These are phyloP conservation scores for Saccharomycopsis amapae DNA, from an alignment of 805 yeast genomes.

Conservation along the genomic window DNA sequence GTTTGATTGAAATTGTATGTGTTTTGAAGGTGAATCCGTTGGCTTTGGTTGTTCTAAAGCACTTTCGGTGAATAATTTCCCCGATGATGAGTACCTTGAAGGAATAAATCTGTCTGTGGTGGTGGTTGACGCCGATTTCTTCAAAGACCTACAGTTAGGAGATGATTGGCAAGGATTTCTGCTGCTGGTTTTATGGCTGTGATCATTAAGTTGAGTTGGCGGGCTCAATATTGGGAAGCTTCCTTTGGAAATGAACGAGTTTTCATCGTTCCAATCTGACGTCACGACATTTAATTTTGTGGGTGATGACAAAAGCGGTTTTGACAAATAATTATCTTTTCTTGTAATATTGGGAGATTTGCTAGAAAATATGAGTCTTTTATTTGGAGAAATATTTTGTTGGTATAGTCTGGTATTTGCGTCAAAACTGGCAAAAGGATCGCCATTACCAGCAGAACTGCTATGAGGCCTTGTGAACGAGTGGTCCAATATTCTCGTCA, in stretches of 20 bases:
- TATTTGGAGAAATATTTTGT: no score
- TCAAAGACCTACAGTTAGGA: slow-evolving; percentile 25
- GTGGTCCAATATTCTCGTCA: no score
- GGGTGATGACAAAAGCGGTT: slow-evolving; percentile 30
- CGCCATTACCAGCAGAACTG: no score
- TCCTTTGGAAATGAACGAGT: slow-evolving; percentile 15
- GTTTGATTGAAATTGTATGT: slow-evolving; percentile 36
- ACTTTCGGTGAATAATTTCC: slow-evolving; percentile 35
- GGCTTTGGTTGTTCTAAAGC: slow-evolving; percentile 32
- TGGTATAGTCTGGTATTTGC: no score
- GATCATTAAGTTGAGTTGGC: no score
- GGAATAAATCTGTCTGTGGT: slow-evolving; percentile 56
- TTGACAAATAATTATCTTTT: slow-evolving; percentile 11
- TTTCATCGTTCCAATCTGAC: slow-evolving; percentile 30
- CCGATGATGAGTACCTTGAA: slow-evolving; percentile 42
- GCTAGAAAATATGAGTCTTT: slow-evolving; percentile 2
- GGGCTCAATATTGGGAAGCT: no score
- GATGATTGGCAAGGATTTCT: slow-evolving; percentile 20
- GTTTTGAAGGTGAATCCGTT: slow-evolving; percentile 40
- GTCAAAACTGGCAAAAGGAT: no score
- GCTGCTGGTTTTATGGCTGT: slow-evolving; percentile 24
- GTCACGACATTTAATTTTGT: slow-evolving; percentile 40
- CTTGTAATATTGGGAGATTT: slow-evolving; percentile 10
- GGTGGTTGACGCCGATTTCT: slow-evolving; percentile 23
- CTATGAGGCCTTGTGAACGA: no score